Conservation (phyloP, 1,284 basidiomycete species). For the Tremellales sp. region DNA sequence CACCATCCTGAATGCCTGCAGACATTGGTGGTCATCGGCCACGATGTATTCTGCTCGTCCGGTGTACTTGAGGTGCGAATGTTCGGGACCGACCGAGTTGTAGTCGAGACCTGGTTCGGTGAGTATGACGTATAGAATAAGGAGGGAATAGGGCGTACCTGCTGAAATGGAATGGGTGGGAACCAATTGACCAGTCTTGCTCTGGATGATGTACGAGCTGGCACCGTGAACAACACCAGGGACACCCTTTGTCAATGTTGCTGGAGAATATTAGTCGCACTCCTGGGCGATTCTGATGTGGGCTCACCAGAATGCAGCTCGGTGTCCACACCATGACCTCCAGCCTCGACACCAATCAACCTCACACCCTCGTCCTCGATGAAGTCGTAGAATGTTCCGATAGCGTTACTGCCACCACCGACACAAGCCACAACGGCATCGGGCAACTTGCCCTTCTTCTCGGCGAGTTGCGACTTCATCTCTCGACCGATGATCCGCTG, state of each 20-base stretch:
- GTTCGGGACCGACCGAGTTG: constrained; percentile 83
- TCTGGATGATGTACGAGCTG: constrained; percentile 90
- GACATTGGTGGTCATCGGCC: constrained; percentile 89
- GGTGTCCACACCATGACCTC: constrained; percentile 86
- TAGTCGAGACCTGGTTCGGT: constrained; percentile 43
- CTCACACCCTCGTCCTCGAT: constrained; percentile 77
- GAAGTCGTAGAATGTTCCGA: constrained; percentile 94
- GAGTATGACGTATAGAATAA: neutral
- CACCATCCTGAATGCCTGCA: constrained; percentile 84
- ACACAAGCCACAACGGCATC: constrained; percentile 96
- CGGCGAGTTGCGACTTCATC: constrained; percentile 82
- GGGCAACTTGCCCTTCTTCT: constrained; percentile 75
- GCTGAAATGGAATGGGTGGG: constrained; percentile 98
- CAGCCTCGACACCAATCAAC: constrained; percentile 90
- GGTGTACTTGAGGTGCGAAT: constrained; percentile 92
- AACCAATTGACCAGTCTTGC: constrained; percentile 81
- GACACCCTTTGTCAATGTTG: constrained; percentile 82
- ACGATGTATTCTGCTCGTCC: constrained; percentile 88
- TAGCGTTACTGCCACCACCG: constrained; percentile 95
- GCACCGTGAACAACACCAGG: constrained; percentile 94
- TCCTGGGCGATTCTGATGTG: neutral
- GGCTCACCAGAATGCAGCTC: constrained; percentile 63
- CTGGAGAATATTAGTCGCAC: constrained; percentile 38
- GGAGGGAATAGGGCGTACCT: constrained; percentile 56
- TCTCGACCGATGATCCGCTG: constrained; percentile 93